Evolutionary conservation across 768 basidiomycete species (phyloP).

Genomic region (Psilocybe tampanensis): DNA sequence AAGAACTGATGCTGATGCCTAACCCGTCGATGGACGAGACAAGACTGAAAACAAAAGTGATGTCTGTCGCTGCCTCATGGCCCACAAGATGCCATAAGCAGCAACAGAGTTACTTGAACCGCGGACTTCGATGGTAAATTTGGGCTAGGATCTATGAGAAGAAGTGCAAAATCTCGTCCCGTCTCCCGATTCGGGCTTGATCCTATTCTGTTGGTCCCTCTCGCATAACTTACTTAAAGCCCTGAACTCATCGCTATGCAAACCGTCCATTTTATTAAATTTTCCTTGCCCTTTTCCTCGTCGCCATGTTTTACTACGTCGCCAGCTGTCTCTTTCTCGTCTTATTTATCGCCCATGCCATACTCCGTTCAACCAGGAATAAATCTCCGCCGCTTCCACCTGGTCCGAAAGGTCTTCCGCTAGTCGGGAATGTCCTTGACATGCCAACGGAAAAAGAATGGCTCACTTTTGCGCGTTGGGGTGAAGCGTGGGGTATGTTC

Average conservation of each 20-base stretch:
- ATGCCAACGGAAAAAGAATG: constrained; percentile 54
- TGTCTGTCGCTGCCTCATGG: constrained; percentile 44
- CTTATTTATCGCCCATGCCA: constrained; percentile 33
- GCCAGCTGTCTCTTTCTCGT: constrained; percentile 34
- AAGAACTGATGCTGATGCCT: constrained; percentile 21
- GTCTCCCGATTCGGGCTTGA: constrained; percentile 37
- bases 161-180: constrained; percentile 33
- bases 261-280: constrained; percentile 23
- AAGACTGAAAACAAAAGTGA: constrained; percentile 28
- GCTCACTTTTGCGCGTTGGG: constrained; percentile 54
- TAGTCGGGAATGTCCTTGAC: constrained; percentile 56
- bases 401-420: constrained; percentile 54
- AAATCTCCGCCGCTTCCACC: constrained; percentile 40
- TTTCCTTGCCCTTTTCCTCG: constrained; percentile 23
- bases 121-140: constrained; percentile 42
- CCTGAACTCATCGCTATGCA: constrained; percentile 23
- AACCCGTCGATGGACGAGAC: constrained; percentile 15
- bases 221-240: constrained; percentile 39
- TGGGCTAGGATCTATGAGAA: constrained; percentile 30
- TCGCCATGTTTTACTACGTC: constrained; percentile 17
- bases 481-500: constrained; percentile 50
- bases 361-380: constrained; percentile 24
- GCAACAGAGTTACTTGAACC: constrained; percentile 31
- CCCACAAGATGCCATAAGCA: constrained; percentile 24
- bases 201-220: constrained; percentile 34